phyloP scores from a whole-genome alignment of 805 yeast genomes.

The Pichia insulana region DNA sequence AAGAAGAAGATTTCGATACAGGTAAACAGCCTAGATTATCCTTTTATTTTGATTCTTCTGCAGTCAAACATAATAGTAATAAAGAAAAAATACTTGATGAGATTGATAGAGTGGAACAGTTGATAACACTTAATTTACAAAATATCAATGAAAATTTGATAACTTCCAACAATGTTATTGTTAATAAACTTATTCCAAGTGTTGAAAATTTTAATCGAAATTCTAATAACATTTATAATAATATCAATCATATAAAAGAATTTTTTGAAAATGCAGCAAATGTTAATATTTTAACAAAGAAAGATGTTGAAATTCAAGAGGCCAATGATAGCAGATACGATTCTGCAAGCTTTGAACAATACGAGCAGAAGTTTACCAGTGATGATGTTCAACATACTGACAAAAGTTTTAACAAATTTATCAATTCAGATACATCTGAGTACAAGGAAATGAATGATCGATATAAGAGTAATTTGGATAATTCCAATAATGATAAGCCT shows the following conservation, averaged over 20 bases:
- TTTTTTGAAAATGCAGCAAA: conserved; percentile 50
- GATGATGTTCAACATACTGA: background rate
- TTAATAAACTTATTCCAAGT: conserved; percentile 59
- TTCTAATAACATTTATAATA: conserved; percentile 54
- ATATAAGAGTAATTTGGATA: conserved; percentile 11
- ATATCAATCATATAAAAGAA: conserved; percentile 65
- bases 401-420: background rate
- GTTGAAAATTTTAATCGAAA: conserved; percentile 51
- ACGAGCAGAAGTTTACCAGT: background rate
- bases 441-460: conserved; percentile 7
- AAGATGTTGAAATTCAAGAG: conserved; percentile 4
- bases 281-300: conserved; percentile 21
- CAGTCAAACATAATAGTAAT: conserved; percentile 8
- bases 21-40: conserved; percentile 21
- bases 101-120: conserved; percentile 68
- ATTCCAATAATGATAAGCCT: background rate
- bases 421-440: conserved; percentile 4
- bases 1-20: conserved; percentile 12
- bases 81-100: conserved; percentile 22
- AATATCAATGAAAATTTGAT: conserved; percentile 70
- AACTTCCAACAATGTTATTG: conserved; percentile 57
- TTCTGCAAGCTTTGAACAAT: background rate
- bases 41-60: conserved; percentile 23
- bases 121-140: conserved; percentile 67
- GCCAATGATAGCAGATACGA: background rate